Conservation (phyloP, 2,329 filamentous ascomycete species). For the Scleromitrula shiraiana region DNA sequence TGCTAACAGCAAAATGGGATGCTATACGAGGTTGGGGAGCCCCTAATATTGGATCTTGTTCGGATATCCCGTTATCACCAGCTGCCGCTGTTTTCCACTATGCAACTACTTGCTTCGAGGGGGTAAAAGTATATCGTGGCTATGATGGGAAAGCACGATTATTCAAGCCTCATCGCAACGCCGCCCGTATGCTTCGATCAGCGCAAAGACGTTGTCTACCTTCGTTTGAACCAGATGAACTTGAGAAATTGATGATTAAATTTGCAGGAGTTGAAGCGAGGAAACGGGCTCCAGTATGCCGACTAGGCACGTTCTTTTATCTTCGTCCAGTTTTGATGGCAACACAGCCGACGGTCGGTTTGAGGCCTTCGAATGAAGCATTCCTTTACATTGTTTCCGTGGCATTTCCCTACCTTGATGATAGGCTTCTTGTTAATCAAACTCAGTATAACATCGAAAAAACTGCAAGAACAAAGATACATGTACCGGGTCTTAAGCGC, state of each 20-base stretch:
- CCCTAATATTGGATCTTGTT: conserved; percentile 40
- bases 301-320: no score
- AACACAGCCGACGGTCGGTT: no score
- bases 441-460: no score
- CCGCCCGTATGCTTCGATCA: conserved; percentile 42
- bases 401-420: no score
- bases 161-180: conserved; percentile 37
- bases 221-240: conserved; percentile 59
- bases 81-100: conserved; percentile 14
- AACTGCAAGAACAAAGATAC: no score
- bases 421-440: no score
- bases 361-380: no score
- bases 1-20: conserved; percentile 67
- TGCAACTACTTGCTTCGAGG: conserved; percentile 15
- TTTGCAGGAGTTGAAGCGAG: conserved; percentile 70
- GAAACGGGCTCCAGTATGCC: no score
- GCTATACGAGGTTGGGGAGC: conserved; percentile 57
- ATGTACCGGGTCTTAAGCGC: no score
- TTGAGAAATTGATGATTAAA: conserved; percentile 64
- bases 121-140: conserved; percentile 70
- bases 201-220: conserved; percentile 64
- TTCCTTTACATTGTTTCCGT: no score
- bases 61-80: conserved; percentile 7
- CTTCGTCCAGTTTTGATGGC: no score
- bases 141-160: conserved; percentile 24